Base-by-base conservation (phyloP, 2,329 filamentous ascomycete species). In the Colletotrichum abscissum region DNA sequence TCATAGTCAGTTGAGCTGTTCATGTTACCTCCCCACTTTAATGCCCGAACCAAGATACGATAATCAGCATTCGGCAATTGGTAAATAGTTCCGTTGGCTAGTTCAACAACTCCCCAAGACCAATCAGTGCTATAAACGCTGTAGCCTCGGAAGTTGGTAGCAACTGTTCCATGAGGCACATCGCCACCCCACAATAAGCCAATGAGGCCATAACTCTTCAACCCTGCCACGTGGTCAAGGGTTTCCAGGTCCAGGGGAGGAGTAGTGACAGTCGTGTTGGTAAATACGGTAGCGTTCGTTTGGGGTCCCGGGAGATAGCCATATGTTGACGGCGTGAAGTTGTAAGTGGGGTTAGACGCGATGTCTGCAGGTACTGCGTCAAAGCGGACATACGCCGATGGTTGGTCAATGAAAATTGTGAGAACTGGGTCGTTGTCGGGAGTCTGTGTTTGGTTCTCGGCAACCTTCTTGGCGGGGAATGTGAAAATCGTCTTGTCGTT, bases 41-140 rank as follows among this genome's bases (percentile, higher is more conserved):
- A 35, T 16, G 70, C 66, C 5, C 70, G 58, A 16, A 73, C 26
- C 33, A 73, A 30, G 19, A 73, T 66, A 62, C 70, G 65, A 42
- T 73, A 73, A 26, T 73, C 70, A 8, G 66, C 66, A 46, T 73
- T 73, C 3, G 70, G 69, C 22, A 73, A 42, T n/a, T 69, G 66
- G 24, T 69, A 73, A 11, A 73, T 28, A 1, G 66, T 69, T 5
- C 66, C 70, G 38, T 73, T 69, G 5, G 70, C 58, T 19, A 69
- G n/a, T 28, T 68, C 64, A 19, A 69, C 70, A 8, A 69, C 65
- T 1, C 64, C 70, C 70, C 70, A 73, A 2, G 65, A 58, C 66
- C 70, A 69, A 5, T 68, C 60, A 19, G 42, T 59, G 9, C 30
- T 42, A 38, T 69, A 73, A 14, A 63, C 35, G 54, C 70, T 64